Percentiles rank a stretch among this genome's conserved stretches.
Conservation (phyloP, 2,329 filamentous ascomycete species). For the Cryphonectria japonica region DNA sequence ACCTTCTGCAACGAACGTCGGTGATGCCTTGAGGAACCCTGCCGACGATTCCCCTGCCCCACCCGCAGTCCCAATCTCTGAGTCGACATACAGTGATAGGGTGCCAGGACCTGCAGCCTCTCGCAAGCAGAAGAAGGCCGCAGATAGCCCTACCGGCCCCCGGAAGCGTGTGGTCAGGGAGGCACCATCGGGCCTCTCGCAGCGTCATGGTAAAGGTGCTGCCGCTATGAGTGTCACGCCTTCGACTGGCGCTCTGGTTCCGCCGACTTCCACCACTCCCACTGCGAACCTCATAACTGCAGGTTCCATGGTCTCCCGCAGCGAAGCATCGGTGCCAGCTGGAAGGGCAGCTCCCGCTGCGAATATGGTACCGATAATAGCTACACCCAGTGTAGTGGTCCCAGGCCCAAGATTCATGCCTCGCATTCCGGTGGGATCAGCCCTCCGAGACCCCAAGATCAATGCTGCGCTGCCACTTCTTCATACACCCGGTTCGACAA, state of each 20-base stretch:
- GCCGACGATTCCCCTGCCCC: not conserved
- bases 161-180: not conserved
- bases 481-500: not conserved
- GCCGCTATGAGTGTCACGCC: not conserved
- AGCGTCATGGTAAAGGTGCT: not conserved
- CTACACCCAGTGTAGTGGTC: not conserved
- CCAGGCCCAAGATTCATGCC: not conserved
- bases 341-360: not conserved
- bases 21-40: not conserved
- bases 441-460: not conserved
- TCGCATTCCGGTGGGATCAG: not conserved
- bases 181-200: not conserved
- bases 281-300: not conserved
- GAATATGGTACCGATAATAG: not conserved
- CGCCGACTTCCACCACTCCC: not conserved
- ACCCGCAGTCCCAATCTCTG: not conserved
- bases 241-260: not conserved
- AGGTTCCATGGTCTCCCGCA: not conserved
- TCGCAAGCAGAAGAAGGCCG: constrained; percentile 3
- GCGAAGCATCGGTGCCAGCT: not conserved
- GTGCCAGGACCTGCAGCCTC: not conserved
- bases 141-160: not conserved
- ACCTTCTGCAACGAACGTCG: not conserved
- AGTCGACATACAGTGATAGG: not conserved
- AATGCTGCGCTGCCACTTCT: not conserved